Percentiles rank a stretch among this genome's conserved stretches.
These are phyloP conservation scores for Microsporum audouinii DNA, from an alignment of 2,329 filamentous ascomycete genomes.

Conservation along the genomic window DNA sequence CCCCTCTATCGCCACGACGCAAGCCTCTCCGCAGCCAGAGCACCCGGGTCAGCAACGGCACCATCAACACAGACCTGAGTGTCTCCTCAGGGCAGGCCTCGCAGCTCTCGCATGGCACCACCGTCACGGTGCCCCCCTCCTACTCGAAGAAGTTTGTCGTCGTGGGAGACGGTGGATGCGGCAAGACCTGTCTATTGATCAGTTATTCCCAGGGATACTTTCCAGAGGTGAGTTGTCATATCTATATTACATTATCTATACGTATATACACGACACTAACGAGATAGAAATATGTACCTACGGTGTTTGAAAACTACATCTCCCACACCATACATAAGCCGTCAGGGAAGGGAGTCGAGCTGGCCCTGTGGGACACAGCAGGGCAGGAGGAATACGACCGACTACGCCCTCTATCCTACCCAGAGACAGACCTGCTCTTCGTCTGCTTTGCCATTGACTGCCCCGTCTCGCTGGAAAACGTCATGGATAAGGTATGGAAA, in stretches of 20 bases:
- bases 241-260: not conserved
- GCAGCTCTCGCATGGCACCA: constrained; percentile 52
- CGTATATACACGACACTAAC: not conserved
- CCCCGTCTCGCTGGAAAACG: constrained; percentile 94
- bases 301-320: constrained; percentile 99
- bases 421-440: constrained; percentile 93
- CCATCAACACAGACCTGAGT: constrained; percentile 74
- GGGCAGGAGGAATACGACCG: constrained; percentile 98
- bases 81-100: constrained; percentile 59
- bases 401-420: constrained; percentile 87
- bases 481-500: constrained; percentile 80
- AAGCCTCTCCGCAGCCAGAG: constrained; percentile 43
- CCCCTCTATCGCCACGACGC: constrained; percentile 33
- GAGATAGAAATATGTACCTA: constrained; percentile 92
- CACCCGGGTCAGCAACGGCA: constrained; percentile 72
- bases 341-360: constrained; percentile 86
- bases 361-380: constrained; percentile 96
- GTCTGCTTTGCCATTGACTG: constrained; percentile 99
- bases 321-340: constrained; percentile 83
- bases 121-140: constrained; percentile 74
- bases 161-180: constrained; percentile 93
- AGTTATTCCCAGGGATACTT: constrained; percentile 99
- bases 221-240: constrained; percentile 60
- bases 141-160: constrained; percentile 99
- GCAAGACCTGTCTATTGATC: constrained; percentile 96